Conservation (phyloP, 257 asterid genomes). For the Linaria vulgaris region DNA sequence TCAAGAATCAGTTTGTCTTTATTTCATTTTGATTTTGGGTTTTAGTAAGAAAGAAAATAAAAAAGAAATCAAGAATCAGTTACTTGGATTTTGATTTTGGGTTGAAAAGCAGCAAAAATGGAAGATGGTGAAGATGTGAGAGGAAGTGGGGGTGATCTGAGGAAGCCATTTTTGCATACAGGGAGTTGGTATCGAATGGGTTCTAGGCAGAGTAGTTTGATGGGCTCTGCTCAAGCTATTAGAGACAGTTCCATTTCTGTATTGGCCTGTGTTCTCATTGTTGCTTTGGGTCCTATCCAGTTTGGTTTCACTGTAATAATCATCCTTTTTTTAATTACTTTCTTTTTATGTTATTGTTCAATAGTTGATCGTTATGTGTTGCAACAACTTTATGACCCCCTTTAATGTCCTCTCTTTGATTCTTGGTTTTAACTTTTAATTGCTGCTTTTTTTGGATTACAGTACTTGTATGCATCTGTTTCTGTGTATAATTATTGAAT, state of each 20-base stretch:
- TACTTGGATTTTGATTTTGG: too few relatives aligned
- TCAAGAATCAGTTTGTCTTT: conserved; percentile 1
- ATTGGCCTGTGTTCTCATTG: conserved; percentile 60
- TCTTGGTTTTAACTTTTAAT: neutral
- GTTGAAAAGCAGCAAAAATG: too few relatives aligned
- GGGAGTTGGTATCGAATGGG: conserved; percentile 78
- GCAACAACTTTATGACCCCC: too few relatives aligned
- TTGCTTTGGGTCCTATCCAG: conserved; percentile 69
- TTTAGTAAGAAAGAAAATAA: conserved; percentile 15
- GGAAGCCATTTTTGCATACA: conserved; percentile 63
- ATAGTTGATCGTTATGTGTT: conserved; percentile 2
- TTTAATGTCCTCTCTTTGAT: neutral
- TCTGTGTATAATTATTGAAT: too few relatives aligned
- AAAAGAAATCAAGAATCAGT: conserved; percentile 87
- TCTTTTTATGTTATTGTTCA: conserved; percentile 1
- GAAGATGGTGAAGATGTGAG: conserved; percentile 43
- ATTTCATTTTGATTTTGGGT: neutral
- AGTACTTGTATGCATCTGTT: too few relatives aligned
- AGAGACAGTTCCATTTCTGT: conserved; percentile 56
- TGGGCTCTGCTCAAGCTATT: conserved; percentile 53
- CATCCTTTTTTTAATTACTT: conserved; percentile 10
- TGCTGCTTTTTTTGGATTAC: neutral
- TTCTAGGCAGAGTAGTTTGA: conserved; percentile 57
- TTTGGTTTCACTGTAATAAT: conserved; percentile 61
- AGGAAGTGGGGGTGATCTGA: conserved; percentile 62